Base-by-base conservation (phyloP, 257 asterid genomes). In the Solanum paucissectum region DNA sequence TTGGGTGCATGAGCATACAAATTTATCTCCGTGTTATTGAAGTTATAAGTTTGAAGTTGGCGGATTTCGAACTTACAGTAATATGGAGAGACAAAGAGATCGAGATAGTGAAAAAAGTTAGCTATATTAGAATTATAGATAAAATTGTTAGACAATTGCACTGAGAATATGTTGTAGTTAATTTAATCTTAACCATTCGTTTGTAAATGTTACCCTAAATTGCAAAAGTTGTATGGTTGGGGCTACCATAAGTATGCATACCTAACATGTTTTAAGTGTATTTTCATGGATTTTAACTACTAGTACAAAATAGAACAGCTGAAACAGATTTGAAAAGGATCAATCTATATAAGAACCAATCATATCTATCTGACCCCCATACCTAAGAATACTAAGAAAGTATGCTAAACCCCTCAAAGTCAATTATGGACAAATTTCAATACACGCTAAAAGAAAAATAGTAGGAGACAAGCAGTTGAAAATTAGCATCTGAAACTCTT, bases 401-500 rank as follows among this genome's bases (percentile, higher is more conserved):
- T 12, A 7, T 27, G 36, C 36, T 66, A 23, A 75, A 75, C 55
- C 42, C 58, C 55, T 75, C 32, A 38, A 75, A 75, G 58, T 75
- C 21, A 37, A 74, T 74, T 37, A 66, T 10, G 32, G 5, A 74
- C 29, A 74, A 37, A 74, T 74, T 66, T 66, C 74, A 74, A 75
- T 25, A 66, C 9, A 66, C 33, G 1, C 58, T 13, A 13, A 49
- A 49, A 13, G 58, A 49, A 49, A 49, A 49, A 13, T 49, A 49
- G 49, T 42, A 42, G 49, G 49, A 42, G 13, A 42, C 49, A 42
- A 42, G 49, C 49, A 74, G 29, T 74, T 74, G 82, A 64, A 77
- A 75, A 72, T 85, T 11, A 64, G 12, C 83, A 66, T 37, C 86
- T 52, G 29, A 91, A 91, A 62, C 96, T 91, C 90, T 66, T 12